phyloP scores from a whole-genome alignment of 1,284 basidiomycete genomes.

The Blastosporella zonata region DNA sequence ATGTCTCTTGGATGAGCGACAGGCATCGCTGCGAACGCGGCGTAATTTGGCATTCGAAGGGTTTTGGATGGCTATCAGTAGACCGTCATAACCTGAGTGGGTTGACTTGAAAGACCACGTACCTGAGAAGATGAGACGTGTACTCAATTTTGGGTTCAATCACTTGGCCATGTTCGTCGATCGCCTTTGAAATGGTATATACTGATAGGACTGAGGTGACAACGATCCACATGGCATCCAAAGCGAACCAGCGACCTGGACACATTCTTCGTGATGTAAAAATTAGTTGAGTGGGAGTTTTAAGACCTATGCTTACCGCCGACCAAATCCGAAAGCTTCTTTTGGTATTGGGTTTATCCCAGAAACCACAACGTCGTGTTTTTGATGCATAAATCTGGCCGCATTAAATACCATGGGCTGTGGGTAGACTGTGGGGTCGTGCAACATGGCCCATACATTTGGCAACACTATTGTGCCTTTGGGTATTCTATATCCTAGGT shows the following conservation, averaged over 20 bases:
- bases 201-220: conserved; percentile 16
- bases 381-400: conserved; percentile 27
- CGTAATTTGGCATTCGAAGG: conserved; percentile 40
- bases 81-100: background rate
- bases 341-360: conserved; percentile 31
- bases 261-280: conserved; percentile 12
- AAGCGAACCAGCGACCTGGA: conserved; percentile 19
- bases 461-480: conserved; percentile 40
- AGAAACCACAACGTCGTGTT: conserved; percentile 18
- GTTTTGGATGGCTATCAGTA: conserved; percentile 33
- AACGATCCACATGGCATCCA: conserved; percentile 19
- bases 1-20: conserved; percentile 29
- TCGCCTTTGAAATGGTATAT: conserved; percentile 16
- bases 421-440: conserved; percentile 32
- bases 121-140: conserved; percentile 44
- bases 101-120: conserved; percentile 7
- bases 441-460: conserved; percentile 38
- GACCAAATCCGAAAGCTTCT: conserved; percentile 23
- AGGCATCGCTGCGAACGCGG: conserved; percentile 36
- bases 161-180: conserved; percentile 7
- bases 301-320: background rate
- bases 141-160: conserved; percentile 12
- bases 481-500: conserved; percentile 42
- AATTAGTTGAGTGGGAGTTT: background rate
- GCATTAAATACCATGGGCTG: conserved; percentile 34